Conservation (phyloP, 179 eudicot species). For the Beta corolliflora region DNA sequence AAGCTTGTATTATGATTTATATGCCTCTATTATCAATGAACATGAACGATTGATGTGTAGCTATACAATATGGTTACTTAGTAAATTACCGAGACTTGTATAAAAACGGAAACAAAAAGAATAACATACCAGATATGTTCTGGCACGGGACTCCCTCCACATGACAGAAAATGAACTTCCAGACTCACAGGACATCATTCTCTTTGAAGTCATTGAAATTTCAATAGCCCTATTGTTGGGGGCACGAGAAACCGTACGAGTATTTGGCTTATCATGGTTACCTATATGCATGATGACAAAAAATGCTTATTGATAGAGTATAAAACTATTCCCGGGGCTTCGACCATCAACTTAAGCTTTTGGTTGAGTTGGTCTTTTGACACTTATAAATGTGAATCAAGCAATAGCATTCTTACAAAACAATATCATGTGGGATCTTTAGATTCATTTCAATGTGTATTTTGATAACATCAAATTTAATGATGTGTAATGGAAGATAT, state of each 20-base stretch:
- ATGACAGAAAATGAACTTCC: slow-evolving; percentile 21
- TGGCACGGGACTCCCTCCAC: slow-evolving; percentile 22
- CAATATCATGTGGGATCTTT: too few relatives aligned
- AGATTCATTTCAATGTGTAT: too few relatives aligned
- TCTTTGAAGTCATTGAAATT: slow-evolving; percentile 7
- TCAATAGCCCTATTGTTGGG: slow-evolving; percentile 14
- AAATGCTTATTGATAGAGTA: neutral
- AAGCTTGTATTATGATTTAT: neutral
- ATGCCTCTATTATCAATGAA: neutral
- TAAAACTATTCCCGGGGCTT: too few relatives aligned
- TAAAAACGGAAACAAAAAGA: neutral
- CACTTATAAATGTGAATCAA: too few relatives aligned
- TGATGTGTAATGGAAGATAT: too few relatives aligned
- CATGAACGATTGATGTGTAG: neutral
- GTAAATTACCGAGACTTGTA: neutral
- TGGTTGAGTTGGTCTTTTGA: too few relatives aligned
- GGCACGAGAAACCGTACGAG: neutral
- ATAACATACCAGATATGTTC: slow-evolving; percentile 31
- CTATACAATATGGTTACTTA: neutral
- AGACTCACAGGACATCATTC: neutral
- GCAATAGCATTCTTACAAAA: too few relatives aligned
- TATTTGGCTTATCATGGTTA: slow-evolving; percentile 21
- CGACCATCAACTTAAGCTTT: too few relatives aligned
- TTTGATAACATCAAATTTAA: too few relatives aligned
- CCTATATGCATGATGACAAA: slow-evolving; percentile 23